Evolutionary conservation across 768 basidiomycete species (phyloP).

Genomic region (Naematelia aurantialba): DNA sequence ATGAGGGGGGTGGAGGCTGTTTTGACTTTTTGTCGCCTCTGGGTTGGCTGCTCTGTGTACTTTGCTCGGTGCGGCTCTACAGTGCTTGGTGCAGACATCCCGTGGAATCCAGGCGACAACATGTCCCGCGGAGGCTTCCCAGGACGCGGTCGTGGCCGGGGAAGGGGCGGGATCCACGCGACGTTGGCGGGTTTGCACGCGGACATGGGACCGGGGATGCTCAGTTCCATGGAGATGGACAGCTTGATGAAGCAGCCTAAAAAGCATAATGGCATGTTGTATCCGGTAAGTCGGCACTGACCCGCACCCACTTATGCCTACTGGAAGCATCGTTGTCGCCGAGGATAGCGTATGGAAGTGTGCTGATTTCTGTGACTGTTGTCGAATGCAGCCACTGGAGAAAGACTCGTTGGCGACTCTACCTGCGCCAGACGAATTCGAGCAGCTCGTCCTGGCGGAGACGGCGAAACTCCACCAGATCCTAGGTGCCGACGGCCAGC

Average conservation of each 20-base stretch:
- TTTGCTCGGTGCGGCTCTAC: too few relatives aligned
- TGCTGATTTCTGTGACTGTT: background rate
- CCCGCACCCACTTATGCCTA: background rate
- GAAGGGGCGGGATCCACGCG: slow-evolving; percentile 20
- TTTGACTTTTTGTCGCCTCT: background rate
- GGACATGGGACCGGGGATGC: slow-evolving; percentile 7
- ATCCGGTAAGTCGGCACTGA: slow-evolving; percentile 30
- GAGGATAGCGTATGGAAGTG: background rate
- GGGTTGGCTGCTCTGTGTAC: background rate
- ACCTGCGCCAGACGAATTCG: slow-evolving; percentile 21
- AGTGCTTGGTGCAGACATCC: background rate
- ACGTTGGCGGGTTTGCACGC: slow-evolving; percentile 7
- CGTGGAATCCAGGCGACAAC: background rate
- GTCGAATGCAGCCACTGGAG: slow-evolving; percentile 25
- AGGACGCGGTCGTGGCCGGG: slow-evolving; percentile 34
- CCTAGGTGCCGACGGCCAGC: slow-evolving; percentile 11
- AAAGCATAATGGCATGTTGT: slow-evolving; percentile 29
- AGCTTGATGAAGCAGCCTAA: slow-evolving; percentile 17
- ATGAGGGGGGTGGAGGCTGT: too few relatives aligned
- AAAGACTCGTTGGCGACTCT: slow-evolving; percentile 18
- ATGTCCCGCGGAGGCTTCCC: slow-evolving; percentile 39
- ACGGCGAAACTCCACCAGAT: slow-evolving; percentile 22
- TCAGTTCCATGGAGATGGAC: slow-evolving; percentile 17
- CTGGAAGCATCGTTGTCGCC: background rate
- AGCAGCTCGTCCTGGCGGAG: slow-evolving; percentile 18